These are phyloP conservation scores for Epichloe brachyelytri DNA, from an alignment of 2,329 filamentous ascomycete species.

Conservation along the genomic window DNA sequence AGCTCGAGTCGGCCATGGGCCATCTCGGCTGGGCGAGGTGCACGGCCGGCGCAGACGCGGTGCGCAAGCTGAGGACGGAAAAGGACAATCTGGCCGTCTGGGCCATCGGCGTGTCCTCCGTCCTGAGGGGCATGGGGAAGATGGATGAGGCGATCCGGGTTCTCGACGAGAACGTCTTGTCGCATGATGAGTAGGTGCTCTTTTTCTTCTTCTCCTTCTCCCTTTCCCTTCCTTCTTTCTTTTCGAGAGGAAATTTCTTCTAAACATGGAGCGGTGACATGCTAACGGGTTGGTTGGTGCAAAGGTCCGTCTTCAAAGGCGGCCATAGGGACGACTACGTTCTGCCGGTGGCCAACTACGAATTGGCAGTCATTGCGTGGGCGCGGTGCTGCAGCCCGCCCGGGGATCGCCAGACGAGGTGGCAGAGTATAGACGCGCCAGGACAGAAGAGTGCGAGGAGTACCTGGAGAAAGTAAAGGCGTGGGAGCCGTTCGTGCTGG, in stretches of 20 bases:
- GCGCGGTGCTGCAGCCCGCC: slow-evolving; percentile 41
- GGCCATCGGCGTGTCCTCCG: slow-evolving; percentile 51
- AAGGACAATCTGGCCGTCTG: slow-evolving; percentile 51
- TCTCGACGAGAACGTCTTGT: slow-evolving; percentile 51
- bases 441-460: slow-evolving; percentile 47
- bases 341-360: slow-evolving; percentile 67
- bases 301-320: slow-evolving; percentile 43
- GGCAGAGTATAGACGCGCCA: slow-evolving; percentile 28
- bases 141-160: slow-evolving; percentile 52
- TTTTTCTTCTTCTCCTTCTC: too few relatives aligned
- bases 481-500: slow-evolving; percentile 62
- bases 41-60: slow-evolving; percentile 29
- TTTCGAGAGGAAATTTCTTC: too few relatives aligned
- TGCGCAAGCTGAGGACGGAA: slow-evolving; percentile 35
- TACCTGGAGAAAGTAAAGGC: slow-evolving; percentile 54
- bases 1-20: slow-evolving; percentile 50
- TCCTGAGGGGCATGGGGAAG: slow-evolving; percentile 50
- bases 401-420: slow-evolving; percentile 17
- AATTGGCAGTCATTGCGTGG: slow-evolving; percentile 76
- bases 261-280: too few relatives aligned
- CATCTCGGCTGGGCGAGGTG: slow-evolving; percentile 54
- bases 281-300: too few relatives aligned
- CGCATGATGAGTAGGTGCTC: slow-evolving; percentile 43
- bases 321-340: slow-evolving; percentile 55
- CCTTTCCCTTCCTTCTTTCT: too few relatives aligned